Conservation (phyloP, 2,329 filamentous ascomycete genomes). For the Tolypocladium inflatum region DNA sequence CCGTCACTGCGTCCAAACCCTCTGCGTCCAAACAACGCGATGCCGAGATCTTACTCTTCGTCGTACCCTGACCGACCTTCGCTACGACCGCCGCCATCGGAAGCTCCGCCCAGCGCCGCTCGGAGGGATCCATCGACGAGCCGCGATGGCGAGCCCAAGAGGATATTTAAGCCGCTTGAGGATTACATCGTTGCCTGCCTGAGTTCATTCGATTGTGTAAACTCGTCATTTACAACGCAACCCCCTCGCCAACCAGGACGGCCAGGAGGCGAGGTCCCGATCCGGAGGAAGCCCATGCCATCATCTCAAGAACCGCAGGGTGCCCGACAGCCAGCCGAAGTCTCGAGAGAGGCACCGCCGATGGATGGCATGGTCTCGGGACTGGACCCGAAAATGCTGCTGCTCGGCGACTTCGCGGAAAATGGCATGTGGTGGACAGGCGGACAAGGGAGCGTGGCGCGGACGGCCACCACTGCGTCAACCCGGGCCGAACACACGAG, state of each 20-base stretch:
- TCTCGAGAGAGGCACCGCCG: slow-evolving; percentile 7
- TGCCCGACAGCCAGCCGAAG: slow-evolving; percentile 17
- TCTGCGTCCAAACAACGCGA: slow-evolving; percentile 10
- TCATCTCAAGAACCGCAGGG: slow-evolving; percentile 7
- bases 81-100: slow-evolving; percentile 8
- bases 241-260: slow-evolving; percentile 21
- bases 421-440: slow-evolving; percentile 80
- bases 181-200: slow-evolving; percentile 67
- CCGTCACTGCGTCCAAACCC: slow-evolving; percentile 25
- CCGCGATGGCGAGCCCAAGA: slow-evolving; percentile 32
- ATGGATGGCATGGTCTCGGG: slow-evolving; percentile 27
- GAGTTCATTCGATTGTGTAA: slow-evolving; percentile 61
- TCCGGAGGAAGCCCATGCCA: slow-evolving; percentile 16
- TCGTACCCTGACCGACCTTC: slow-evolving; percentile 31
- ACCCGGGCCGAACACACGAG: neutral
- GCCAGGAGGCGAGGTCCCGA: slow-evolving; percentile 10
- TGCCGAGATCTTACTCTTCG: slow-evolving; percentile 32
- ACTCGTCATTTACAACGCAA: slow-evolving; percentile 58
- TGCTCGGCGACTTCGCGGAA: slow-evolving; percentile 68
- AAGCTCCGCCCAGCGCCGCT: slow-evolving; percentile 7
- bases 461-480: neutral
- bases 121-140: slow-evolving; percentile 9
- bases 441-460: slow-evolving; percentile 29
- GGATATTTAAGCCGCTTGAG: slow-evolving; percentile 67
- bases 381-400: slow-evolving; percentile 64